These are phyloP conservation scores for Cyclospora cayetanensis DNA, from an alignment of 169 alveolate genomes.

Conservation along the genomic window DNA sequence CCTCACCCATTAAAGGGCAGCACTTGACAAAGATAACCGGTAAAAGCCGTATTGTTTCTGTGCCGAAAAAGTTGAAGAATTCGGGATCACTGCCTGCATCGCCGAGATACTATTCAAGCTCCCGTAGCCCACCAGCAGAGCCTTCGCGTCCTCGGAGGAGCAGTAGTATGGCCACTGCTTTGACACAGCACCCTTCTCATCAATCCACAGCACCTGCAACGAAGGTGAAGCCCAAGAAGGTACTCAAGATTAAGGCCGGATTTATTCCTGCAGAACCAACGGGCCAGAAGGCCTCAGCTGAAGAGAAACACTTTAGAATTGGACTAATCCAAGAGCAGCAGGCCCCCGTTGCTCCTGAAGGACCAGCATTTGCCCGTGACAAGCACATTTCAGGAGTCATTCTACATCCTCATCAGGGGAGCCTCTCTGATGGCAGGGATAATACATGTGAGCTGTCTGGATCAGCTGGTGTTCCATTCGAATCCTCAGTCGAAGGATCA, in stretches of 20 bases:
- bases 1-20: background rate
- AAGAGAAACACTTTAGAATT: background rate
- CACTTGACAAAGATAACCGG: background rate
- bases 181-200: background rate
- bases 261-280: background rate
- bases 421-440: background rate
- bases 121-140: background rate
- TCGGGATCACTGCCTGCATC: background rate
- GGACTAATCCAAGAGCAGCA: slow-evolving; percentile 56
- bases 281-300: slow-evolving; percentile 1
- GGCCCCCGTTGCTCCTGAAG: slow-evolving; percentile 1
- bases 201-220: background rate
- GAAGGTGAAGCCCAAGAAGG: slow-evolving; percentile 16
- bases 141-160: background rate
- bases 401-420: background rate
- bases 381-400: background rate
- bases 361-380: background rate
- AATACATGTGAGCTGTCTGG: slow-evolving; percentile 16
- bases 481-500: background rate
- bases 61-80: background rate
- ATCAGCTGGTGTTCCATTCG: background rate
- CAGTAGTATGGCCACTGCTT: background rate
- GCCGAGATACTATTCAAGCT: background rate
- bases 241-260: background rate
- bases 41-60: background rate